Conservation (phyloP, 371 early-diverging fungal species). For the Mortierella sp. region DNA sequence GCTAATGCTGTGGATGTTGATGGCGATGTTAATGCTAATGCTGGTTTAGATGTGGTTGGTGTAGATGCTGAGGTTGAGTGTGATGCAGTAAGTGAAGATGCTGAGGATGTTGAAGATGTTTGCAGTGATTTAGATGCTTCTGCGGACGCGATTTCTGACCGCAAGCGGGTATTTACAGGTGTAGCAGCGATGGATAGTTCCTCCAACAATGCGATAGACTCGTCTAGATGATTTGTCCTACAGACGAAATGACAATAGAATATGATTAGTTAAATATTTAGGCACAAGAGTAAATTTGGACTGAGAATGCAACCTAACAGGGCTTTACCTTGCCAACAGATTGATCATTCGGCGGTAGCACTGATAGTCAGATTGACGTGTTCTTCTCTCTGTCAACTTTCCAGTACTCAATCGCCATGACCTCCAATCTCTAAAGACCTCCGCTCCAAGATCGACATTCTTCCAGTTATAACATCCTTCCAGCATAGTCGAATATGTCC, state of each 20-base stretch:
- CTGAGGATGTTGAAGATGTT: slow-evolving; percentile 3
- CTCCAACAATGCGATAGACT: slow-evolving; percentile 44
- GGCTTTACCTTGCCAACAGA: slow-evolving; percentile 40
- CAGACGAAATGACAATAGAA: background rate
- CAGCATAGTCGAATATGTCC: slow-evolving; percentile 68
- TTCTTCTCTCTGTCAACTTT: slow-evolving; percentile 62
- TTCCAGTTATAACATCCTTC: slow-evolving; percentile 64
- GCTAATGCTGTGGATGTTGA: slow-evolving; percentile 46
- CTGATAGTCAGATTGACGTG: slow-evolving; percentile 42
- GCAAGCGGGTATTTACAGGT: slow-evolving; percentile 49
- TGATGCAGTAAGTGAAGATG: slow-evolving; percentile 5
- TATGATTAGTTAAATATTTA: background rate
- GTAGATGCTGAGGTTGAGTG: background rate
- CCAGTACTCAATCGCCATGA: slow-evolving; percentile 58
- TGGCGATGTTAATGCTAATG: slow-evolving; percentile 23
- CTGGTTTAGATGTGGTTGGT: slow-evolving; percentile 4
- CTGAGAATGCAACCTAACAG: too few species aligned
- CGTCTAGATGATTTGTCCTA: slow-evolving; percentile 48
- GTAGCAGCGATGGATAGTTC: slow-evolving; percentile 52
- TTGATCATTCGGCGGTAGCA: slow-evolving; percentile 47
- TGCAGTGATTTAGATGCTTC: background rate
- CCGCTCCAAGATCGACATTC: slow-evolving; percentile 61
- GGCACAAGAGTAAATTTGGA: too few species aligned
- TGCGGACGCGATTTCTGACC: slow-evolving; percentile 32
- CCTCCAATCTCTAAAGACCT: slow-evolving; percentile 60